A percentile compares a stretch with the other conserved stretches of the same genome.
These are phyloP conservation scores for Haplographium delicatum DNA, from an alignment of 495 filamentous ascomycete species.

Conservation along the genomic window DNA sequence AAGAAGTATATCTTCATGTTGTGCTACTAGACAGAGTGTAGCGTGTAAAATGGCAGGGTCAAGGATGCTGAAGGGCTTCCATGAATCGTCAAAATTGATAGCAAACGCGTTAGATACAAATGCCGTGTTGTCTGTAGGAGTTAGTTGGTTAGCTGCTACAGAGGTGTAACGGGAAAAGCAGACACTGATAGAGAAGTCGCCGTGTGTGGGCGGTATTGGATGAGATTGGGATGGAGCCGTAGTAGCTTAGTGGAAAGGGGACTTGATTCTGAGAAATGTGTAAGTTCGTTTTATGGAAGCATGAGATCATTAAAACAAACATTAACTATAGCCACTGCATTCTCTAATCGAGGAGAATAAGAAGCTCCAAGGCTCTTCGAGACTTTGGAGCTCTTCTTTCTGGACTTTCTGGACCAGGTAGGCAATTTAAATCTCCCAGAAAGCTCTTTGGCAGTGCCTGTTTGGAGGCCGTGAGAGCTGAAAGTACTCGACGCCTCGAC, in stretches of 20 bases:
- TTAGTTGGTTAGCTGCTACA: not conserved
- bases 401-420: constrained; percentile 3
- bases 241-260: no score
- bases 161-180: not conserved
- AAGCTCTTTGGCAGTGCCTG: not conserved
- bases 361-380: no score
- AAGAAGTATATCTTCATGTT: constrained; percentile 7
- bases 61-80: constrained; percentile 4
- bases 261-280: no score
- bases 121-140: not conserved
- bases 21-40: constrained; percentile 3
- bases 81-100: constrained; percentile 8
- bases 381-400: no score
- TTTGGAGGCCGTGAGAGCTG: not conserved
- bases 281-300: no score
- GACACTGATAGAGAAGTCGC: constrained; percentile 9
- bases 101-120: constrained; percentile 4
- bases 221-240: not conserved
- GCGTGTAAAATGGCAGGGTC: constrained; percentile 6
- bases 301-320: no score
- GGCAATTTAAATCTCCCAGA: constrained; percentile 8
- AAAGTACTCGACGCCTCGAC: not conserved
- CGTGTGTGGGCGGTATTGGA: not conserved
- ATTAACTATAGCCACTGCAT: no score
- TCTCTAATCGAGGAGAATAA: no score